Base-by-base conservation (phyloP, 371 early-diverging fungal species). In the Dinochytrium kinnereticum region DNA sequence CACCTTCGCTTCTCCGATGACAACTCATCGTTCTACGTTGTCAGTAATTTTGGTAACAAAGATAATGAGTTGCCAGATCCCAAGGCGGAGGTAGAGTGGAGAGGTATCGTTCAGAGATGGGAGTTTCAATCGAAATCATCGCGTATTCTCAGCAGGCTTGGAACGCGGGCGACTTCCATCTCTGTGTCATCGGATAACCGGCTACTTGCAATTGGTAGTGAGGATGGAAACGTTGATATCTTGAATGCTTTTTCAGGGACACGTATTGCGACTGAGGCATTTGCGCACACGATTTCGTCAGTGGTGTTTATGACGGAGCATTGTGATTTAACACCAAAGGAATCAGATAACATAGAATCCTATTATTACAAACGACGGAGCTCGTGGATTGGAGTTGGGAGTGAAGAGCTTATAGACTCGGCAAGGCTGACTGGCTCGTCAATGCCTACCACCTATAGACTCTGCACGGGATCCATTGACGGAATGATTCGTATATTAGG, bases 1-100 rank as follows among this genome's bases (percentile, higher is more conserved):
- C 74, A 73, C n/a, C 3, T 73, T 13, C 24, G 34, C n/a, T 73
- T 73, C 69, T 15, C 28, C 26, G 44, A 68, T 5, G 61, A 44
- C 36, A 26, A n/a, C 1, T 26, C 33, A 2, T 61, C 61, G 15
- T 33, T 73, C 26, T 50, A 68, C 44, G 69, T 73, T n/a, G 61
- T 73, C 1, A 68, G 68, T 19, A 67, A 67, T 38, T 49, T 68
- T 44, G 68, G 68, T 7, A 38, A 19, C 17, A 24, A 59, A 19
- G 68, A 68, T 33, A 59, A 68, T 33, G 67, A 30, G 24, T 13
- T 10, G 34, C 2, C 34, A 3, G 66, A 38, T 17, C 21, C 66
- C 2, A 49, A 40, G 26, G 3, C 5, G 2, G 49, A 49, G 37
- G n/a, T 26, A 10, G 66, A 66, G 44, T 66, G 66, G 66, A 5